phyloP scores from a whole-genome alignment of 2,329 filamentous ascomycete species.

The Stagonosporopsis rhizophila region DNA sequence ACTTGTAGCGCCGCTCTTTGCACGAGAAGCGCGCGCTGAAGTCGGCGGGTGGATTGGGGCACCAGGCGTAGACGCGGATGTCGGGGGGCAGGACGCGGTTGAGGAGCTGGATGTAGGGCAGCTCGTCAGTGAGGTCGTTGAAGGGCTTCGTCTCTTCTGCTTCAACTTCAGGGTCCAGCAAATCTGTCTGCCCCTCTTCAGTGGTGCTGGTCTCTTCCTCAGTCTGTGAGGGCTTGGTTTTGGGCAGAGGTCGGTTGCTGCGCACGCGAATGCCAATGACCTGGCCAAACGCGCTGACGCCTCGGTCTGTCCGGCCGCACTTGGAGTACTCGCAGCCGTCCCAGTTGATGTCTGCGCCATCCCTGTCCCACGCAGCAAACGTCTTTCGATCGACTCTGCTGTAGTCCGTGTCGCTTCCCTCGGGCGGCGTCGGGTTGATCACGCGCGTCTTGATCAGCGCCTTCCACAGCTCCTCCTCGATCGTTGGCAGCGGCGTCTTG shows the following conservation, averaged over 20 bases:
- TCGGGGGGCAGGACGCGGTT: constrained; percentile 89
- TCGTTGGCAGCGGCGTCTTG: constrained; percentile 73
- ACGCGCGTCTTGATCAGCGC: constrained; percentile 82
- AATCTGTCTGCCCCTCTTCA: constrained; percentile 1
- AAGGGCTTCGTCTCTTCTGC: constrained; percentile 50
- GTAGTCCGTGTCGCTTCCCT: constrained; percentile 41
- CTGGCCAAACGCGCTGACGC: constrained; percentile 96
- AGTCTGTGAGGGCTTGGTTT: constrained; percentile 11
- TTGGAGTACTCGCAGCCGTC: constrained; percentile 90
- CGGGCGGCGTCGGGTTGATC: constrained; percentile 58
- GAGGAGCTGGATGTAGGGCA: constrained; percentile 81
- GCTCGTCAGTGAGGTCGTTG: constrained; percentile 78
- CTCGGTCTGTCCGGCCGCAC: constrained; percentile 89
- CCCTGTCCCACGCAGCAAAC: constrained; percentile 48
- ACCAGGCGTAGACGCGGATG: constrained; percentile 93
- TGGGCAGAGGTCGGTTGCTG: constrained; percentile 72
- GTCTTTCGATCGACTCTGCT: constrained; percentile 34
- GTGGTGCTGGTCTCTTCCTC: constrained; percentile 12
- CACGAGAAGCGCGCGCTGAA: constrained; percentile 96
- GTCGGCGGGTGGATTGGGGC: constrained; percentile 75
- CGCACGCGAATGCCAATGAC: constrained; percentile 84
- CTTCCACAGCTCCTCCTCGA: constrained; percentile 95
- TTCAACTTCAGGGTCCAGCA: constrained; percentile 16
- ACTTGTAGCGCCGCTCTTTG: constrained; percentile 87
- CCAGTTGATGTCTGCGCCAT: constrained; percentile 69